Evolutionary conservation across 2,329 filamentous ascomycete genomes (phyloP), one percentile per base, ranked within the genome.

Genomic region (Fusarium temperatum): DNA sequence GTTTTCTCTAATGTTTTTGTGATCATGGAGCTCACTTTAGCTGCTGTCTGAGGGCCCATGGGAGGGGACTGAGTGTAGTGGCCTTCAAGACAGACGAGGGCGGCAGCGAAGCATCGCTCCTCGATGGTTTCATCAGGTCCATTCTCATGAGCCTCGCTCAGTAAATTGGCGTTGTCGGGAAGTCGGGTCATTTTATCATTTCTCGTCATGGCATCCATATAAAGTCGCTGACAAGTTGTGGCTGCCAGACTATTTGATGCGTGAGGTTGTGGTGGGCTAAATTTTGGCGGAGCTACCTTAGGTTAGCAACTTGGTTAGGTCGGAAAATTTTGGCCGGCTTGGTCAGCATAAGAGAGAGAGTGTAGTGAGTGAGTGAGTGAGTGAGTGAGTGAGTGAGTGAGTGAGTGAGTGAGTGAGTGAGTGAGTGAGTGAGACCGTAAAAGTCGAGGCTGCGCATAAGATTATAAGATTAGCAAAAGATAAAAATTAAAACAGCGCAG

Each of bases 1-100:
- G 90, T 92, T 82, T 90, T 90, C 75, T 92, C 90, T 44, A 92
- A 80, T 4, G 89, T 91, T 77, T 86, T 89, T 8, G 87, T 84
- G 53, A 92, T 84, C 83, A 91, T 89, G 61, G 85, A 85, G 70
- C 84, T 87, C 55, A 90, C 87, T 73, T 86, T 88, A 42, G 84
- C 82, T 69, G 87, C 86, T 17, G 89, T 89, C 75, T 85, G 85
- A 24, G 86, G 85, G 5, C 90, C 89, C 83, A 91, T 89, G 38
- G 86, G 84, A 50, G 88, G 88, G 30, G 85, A 84, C 70, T 87
- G 84, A 68, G 86, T 88, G 78, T 89, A 90, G 81, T 91, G 89
- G 50, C 88, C 88, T 79, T 92, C 89, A 61, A 91, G 85, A 76
- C 88, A 88, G 77, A 90, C 87, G 78, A 92, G 84, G 22, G 88